Evolutionary conservation across 768 basidiomycete species (phyloP), one percentile per base, ranked within the genome.

Genomic region (Rhodotorula sphaerocarpa): DNA sequence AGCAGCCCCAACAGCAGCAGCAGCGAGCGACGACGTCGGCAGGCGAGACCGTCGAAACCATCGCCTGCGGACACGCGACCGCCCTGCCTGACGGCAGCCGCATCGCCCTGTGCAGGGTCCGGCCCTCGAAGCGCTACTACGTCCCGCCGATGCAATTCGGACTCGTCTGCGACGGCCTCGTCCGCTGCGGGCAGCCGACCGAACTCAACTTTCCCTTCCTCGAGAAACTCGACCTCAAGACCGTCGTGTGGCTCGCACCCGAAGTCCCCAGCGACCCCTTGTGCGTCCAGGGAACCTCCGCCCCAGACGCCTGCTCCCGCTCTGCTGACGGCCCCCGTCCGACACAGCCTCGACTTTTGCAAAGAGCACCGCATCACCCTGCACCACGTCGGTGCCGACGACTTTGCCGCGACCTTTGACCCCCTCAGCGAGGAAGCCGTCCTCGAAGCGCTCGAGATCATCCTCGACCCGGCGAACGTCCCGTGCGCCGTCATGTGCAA

Each of bases 221-320:
- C 23, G 70, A 73, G 46, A 45, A 60, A n/a, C 51, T 71, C 23
- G 33, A 42, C 16, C 41, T 71, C 34, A 57, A 59, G 51, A 71
- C 67, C 0, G 69, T 76, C 44, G 70, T 77, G 39, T 77, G 75
- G 75, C 73, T 77, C 2, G 76, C 75, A 3, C 75, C 76, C 0
- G 75, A 77, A 61, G 74, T 75, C 27, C 75, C 75, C 0, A 71
- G 72, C 25, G 71, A 73, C 5, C 70, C 70, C 28, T 70, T 76
- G 76, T 76, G 30, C 43, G 75, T 61, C n/a, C 25, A 25, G n/a
- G n/a, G n/a, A n/a, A n/a, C n/a, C n/a, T n/a, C n/a, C n/a, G n/a
- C n/a, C n/a, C n/a, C n/a, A n/a, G n/a, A n/a, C n/a, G n/a, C n/a
- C n/a, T n/a, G n/a, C n/a, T n/a, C n/a, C n/a, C n/a, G n/a, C n/a